Evolutionary conservation across 495 filamentous ascomycete genomes (phyloP).

Genomic region (Usnea hakonensis): DNA sequence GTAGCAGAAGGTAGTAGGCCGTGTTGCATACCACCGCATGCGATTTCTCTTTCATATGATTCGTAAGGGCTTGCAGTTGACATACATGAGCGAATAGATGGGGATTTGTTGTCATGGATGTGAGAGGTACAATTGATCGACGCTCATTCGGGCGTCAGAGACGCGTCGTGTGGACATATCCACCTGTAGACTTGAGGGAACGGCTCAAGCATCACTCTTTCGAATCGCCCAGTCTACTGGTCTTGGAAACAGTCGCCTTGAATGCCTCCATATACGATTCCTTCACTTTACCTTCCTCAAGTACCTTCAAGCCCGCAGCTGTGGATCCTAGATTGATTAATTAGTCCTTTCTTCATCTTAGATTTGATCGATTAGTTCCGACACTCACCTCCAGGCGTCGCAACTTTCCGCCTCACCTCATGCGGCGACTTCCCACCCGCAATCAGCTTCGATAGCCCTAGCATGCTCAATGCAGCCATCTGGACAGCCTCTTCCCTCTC

Average conservation of each 20-base stretch:
- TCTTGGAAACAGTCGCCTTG: background rate
- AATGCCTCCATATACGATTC: constrained; percentile 1
- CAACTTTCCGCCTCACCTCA: constrained; percentile 19
- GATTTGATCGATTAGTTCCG: background rate
- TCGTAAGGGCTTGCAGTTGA: no score
- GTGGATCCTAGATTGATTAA: constrained; percentile 5
- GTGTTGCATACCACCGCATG: no score
- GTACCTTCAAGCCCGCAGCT: constrained; percentile 14
- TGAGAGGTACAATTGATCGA: no score
- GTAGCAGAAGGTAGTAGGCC: no score
- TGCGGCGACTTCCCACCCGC: constrained; percentile 14
- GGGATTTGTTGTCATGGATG: no score
- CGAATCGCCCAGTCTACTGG: background rate
- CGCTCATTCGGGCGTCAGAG: no score
- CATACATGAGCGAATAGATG: no score
- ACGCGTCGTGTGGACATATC: no score
- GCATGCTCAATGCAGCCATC: constrained; percentile 28
- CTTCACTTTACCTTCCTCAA: constrained; percentile 23
- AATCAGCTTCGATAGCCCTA: constrained; percentile 18
- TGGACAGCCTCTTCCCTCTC: constrained; percentile 16
- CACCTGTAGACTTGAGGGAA: no score
- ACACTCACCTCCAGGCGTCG: constrained; percentile 20
- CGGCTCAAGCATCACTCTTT: background rate
- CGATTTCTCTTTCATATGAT: no score
- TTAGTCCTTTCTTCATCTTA: background rate